Percentiles rank a stretch among this genome's conserved stretches.
Evolutionary conservation across 148 eudicot genomes (phyloP).

Genomic region (Gaultheria prostrata): DNA sequence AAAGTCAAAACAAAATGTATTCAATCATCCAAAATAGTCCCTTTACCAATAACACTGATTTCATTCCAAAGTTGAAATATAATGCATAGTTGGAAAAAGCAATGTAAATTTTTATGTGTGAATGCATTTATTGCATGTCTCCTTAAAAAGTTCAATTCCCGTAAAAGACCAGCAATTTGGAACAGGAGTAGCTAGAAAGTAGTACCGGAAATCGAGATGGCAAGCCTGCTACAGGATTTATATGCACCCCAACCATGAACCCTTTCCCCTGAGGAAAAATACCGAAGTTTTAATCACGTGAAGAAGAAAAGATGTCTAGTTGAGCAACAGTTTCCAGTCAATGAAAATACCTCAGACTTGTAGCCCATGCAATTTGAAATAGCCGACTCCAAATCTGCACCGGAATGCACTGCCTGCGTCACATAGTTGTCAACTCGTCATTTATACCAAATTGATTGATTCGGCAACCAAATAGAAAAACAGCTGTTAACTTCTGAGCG

Average conservation of each 20-base stretch:
- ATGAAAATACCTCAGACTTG: slow-evolving; percentile 58
- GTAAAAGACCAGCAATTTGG: no score
- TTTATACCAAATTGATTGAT: not conserved
- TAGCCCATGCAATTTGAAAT: slow-evolving; percentile 90
- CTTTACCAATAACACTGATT: no score
- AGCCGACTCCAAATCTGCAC: slow-evolving; percentile 98
- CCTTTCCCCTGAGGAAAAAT: slow-evolving; percentile 77
- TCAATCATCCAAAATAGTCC: no score
- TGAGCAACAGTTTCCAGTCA: slow-evolving; percentile 12
- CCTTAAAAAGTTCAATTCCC: no score
- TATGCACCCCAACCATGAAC: slow-evolving; percentile 97
- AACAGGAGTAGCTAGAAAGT: slow-evolving; percentile 7
- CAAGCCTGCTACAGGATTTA: slow-evolving; percentile 84
- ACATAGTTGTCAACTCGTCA: slow-evolving; percentile 6
- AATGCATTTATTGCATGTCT: no score
- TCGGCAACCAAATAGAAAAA: not conserved
- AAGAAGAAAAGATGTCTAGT: slow-evolving; percentile 14
- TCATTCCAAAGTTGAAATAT: no score
- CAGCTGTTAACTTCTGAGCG: not conserved
- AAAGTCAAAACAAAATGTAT: no score
- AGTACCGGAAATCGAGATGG: slow-evolving; percentile 85
- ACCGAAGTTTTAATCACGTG: slow-evolving; percentile 14
- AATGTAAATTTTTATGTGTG: no score
- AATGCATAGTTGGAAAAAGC: no score
- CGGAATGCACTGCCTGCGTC: slow-evolving; percentile 97